Evolutionary conservation across 208 protist genomes (phyloP).

Genomic region (Acanthamoeba sp.): DNA sequence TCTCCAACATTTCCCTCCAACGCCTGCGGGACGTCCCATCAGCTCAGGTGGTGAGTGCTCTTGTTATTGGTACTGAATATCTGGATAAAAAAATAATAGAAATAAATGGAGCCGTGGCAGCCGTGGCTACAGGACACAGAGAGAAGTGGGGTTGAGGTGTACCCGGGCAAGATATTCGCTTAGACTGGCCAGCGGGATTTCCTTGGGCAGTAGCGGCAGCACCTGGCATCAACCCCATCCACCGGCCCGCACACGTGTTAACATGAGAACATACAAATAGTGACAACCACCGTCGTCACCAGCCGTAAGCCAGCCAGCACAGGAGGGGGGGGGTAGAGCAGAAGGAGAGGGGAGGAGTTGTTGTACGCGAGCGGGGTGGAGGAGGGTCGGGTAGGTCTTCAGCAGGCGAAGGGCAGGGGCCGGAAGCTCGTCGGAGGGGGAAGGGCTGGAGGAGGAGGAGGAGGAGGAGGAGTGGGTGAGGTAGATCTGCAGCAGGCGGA

Average conservation of each 20-base stretch:
- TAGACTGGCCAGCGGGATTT: background rate
- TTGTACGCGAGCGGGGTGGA: background rate
- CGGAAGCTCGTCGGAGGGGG: background rate
- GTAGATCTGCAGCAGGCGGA: constrained; percentile 17
- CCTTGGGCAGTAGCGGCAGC: background rate
- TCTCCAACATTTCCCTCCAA: background rate
- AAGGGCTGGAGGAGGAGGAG: background rate
- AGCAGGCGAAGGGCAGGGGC: background rate
- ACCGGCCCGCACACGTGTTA: background rate
- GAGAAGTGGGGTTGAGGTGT: background rate
- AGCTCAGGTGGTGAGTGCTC: no score
- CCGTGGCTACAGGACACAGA: background rate
- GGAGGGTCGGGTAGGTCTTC: constrained; percentile 26
- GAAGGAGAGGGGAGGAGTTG: background rate
- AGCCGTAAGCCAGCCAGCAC: background rate
- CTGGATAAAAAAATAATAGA: no score
- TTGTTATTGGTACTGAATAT: no score
- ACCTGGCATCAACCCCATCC: background rate
- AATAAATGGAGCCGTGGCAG: no score
- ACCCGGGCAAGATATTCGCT: background rate
- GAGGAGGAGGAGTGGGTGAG: background rate
- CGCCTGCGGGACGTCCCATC: background rate
- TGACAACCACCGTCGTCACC: no score
- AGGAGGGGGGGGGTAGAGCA: background rate
- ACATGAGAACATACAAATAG: no score